phyloP scores from a whole-genome alignment of 1,139 yeast genomes.

The Yamadazyma dushanensis region DNA sequence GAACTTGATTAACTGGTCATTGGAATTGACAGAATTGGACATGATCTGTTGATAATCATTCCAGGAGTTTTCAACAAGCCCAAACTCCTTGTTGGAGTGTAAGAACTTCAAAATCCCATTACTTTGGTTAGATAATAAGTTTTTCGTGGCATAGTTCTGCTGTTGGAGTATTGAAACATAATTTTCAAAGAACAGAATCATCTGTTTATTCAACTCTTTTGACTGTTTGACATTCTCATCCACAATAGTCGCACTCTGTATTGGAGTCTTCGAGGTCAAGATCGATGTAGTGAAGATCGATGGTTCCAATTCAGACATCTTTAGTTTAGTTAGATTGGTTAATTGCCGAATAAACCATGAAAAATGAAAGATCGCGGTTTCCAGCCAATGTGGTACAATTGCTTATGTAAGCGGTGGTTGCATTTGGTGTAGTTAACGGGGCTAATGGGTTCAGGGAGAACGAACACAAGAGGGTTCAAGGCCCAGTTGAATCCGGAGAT shows the following conservation, averaged over 20 bases:
- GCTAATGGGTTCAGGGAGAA: no score
- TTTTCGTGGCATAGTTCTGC: constrained; percentile 52
- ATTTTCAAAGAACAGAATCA: constrained; percentile 56
- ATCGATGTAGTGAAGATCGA: constrained; percentile 37
- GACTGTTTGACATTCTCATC: constrained; percentile 34
- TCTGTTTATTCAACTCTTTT: constrained; percentile 26
- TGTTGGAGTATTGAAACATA: constrained; percentile 49
- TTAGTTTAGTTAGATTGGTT: neutral
- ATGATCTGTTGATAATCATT: constrained; percentile 52
- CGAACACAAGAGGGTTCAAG: no score
- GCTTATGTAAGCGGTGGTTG: constrained; percentile 2
- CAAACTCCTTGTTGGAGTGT: constrained; percentile 45
- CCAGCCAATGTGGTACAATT: neutral
- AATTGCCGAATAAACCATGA: constrained; percentile 1
- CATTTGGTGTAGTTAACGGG: no score
- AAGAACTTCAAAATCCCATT: constrained; percentile 19
- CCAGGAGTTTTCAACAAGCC: constrained; percentile 60
- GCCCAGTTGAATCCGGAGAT: no score
- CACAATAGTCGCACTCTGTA: constrained; percentile 42
- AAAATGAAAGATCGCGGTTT: neutral
- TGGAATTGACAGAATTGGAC: constrained; percentile 52
- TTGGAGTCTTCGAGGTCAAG: constrained; percentile 44
- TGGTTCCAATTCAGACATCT: constrained; percentile 16
- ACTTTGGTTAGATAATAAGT: constrained; percentile 38
- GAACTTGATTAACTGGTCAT: constrained; percentile 50